These are phyloP conservation scores for Exsudoporus frostii DNA, from an alignment of 768 basidiomycete species.

Conservation along the genomic window DNA sequence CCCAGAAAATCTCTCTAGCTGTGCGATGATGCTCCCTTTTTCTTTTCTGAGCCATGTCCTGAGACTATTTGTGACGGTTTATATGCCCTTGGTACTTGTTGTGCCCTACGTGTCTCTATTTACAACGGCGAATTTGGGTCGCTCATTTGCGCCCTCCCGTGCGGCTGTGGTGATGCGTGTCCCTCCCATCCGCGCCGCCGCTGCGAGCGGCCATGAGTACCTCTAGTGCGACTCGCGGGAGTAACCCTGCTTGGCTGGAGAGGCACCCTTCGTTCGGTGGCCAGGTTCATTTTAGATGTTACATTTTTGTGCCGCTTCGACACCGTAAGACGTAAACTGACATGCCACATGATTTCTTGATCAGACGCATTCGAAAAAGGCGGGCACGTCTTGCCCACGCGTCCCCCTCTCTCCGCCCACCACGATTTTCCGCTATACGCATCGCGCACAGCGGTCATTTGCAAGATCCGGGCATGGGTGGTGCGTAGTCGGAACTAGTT, in stretches of 20 bases:
- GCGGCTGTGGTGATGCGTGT: constrained; percentile 3
- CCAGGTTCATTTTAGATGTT: constrained; percentile 6
- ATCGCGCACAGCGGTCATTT: no score
- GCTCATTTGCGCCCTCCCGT: constrained; percentile 15
- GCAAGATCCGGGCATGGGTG: constrained; percentile 7
- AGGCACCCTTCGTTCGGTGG: constrained; percentile 9
- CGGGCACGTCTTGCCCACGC: constrained; percentile 17
- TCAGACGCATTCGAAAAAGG: constrained; percentile 2
- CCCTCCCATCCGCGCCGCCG: background rate
- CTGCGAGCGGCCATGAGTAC: constrained; percentile 7
- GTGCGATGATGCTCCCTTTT: constrained; percentile 5
- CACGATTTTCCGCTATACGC: no score
- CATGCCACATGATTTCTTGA: constrained; percentile 23
- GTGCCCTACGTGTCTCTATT: constrained; percentile 1
- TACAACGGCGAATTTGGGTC: constrained; percentile 9
- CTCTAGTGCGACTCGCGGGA: constrained; percentile 3
- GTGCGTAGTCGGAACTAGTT: constrained; percentile 13
- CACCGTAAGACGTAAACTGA: constrained; percentile 25
- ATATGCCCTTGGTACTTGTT: constrained; percentile 1
- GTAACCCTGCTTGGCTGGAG: constrained; percentile 4
- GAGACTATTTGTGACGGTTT: background rate
- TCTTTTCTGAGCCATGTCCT: constrained; percentile 1
- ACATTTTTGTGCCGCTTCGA: constrained; percentile 11
- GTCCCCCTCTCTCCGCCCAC: background rate
- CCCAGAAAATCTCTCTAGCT: constrained; percentile 10